A percentile compares a stretch with the other conserved stretches of the same genome.
These are phyloP conservation scores for Pichia heedii DNA, from an alignment of 805 yeast genomes.

Conservation along the genomic window DNA sequence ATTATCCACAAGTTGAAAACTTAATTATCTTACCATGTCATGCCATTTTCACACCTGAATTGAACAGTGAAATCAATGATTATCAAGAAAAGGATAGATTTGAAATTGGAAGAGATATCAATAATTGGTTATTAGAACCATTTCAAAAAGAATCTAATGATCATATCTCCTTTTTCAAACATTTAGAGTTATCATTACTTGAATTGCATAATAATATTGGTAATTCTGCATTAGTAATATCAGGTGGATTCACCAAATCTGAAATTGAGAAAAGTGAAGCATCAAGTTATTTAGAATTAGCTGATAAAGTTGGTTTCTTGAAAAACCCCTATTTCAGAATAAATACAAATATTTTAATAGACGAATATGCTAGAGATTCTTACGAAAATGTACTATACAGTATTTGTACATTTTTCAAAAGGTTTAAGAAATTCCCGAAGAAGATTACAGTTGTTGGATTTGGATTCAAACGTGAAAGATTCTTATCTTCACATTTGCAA, in stretches of 20 bases:
- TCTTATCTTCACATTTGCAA: slow-evolving; percentile 43
- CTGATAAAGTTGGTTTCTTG: slow-evolving; percentile 12
- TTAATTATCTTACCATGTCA: slow-evolving; percentile 45
- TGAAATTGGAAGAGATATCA: slow-evolving; percentile 35
- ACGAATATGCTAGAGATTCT: slow-evolving; percentile 72
- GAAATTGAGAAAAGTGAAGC: slow-evolving; percentile 47
- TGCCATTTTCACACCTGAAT: slow-evolving; percentile 19
- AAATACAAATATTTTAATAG: slow-evolving; percentile 33
- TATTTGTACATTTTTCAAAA: slow-evolving; percentile 42
- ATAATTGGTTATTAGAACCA: slow-evolving; percentile 59
- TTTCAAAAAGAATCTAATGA: slow-evolving; percentile 67
- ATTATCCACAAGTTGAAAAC: not conserved
- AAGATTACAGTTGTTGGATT: slow-evolving; percentile 57
- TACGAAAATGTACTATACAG: slow-evolving; percentile 68
- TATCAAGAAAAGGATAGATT: not conserved
- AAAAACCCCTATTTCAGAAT: slow-evolving; percentile 4
- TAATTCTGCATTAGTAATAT: slow-evolving; percentile 17
- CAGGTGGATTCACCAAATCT: slow-evolving; percentile 66
- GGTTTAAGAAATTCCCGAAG: slow-evolving; percentile 39
- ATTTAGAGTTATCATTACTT: slow-evolving; percentile 39
- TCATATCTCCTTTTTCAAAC: slow-evolving; percentile 56
- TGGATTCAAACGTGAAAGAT: slow-evolving; percentile 61
- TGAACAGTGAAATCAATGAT: not conserved
- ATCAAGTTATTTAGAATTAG: slow-evolving; percentile 43
- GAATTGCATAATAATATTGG: slow-evolving; percentile 21